Base-by-base conservation (phyloP, 768 basidiomycete species). In the Piloderma croceum region DNA sequence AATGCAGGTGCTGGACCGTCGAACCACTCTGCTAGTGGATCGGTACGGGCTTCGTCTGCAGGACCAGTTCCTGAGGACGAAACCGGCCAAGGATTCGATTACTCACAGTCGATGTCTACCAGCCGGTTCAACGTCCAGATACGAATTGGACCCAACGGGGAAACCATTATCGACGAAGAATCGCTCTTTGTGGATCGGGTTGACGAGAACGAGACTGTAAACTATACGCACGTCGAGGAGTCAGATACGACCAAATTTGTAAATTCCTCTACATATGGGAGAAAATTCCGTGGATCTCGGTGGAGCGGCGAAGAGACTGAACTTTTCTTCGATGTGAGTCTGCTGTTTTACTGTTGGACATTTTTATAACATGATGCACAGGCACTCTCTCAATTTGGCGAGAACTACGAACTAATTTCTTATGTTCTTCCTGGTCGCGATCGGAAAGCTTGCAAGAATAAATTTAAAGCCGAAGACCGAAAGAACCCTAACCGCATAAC, bases 251-350 rank as follows among this genome's bases (percentile, higher is more conserved):
- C 80, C 6, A 87, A 87, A 51, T 92, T 93, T 52, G 77, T 90
- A 41, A 94, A 92, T 58, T 86, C 84, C 15, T 75, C 73, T 18
- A 82, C 86, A 2, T 90, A 90, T 57, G 77, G 83, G 38, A 90
- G 80, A 61, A 82, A 83, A 44, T 78, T 75, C 43, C 75, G 82
- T n/a, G 84, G 85, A 7, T 82, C 83, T 12, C 78, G 90, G 15
- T 94, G 92, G 91, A 83, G 79, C 57, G 76, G 75, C n/a, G 85
- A 84, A 45, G 91, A 93, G 60, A 94, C 91, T 0, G 90, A 91
- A 41, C 59, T 81, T 15, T 94, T 94, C 58, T 94, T 79, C 58
- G 73, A 90, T 43, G 90, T 91, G 52, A 50, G 82, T 60, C 3
- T 31, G 18, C 29, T 29, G 34, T 7, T 9, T 24, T 38, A 34